Evolutionary conservation across 306 rosid genomes (phyloP), one percentile per base, ranked within the genome.

Genomic region (Biancaea sappan): DNA sequence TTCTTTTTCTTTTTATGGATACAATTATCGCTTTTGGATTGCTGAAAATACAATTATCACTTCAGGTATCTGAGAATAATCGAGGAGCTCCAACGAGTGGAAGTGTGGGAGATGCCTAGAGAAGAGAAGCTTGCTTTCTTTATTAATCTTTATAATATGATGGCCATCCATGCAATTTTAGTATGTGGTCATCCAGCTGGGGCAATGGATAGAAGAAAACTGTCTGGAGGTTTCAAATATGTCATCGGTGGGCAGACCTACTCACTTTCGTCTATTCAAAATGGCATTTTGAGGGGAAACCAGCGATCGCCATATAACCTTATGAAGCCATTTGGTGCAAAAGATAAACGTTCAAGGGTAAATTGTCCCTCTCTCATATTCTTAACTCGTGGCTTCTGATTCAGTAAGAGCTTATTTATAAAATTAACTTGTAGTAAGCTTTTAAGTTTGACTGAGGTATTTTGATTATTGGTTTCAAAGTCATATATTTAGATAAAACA

Each of bases 51-150:
- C 48, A 63, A 50, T 44, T 65, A 14, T 72, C 54, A 52, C 82
- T 83, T 44, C 72, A 94, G 98, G 86, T 94, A 88, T 75, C 70
- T 89, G 90, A 91, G 98, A 90, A 89, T 78, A 69, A 88, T 90
- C 6, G 96, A 89, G 81, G 98, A 91, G 91, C 96, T 94, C 58
- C 97, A 94, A 82, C 84, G 98, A 80, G 98, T 88, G 24, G 93
- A 94, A 84, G 60, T 88, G 64, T 85, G 73, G 64, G 85, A 83
- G 29, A 61, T 86, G 77, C 37, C 91, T 25, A 92, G 97, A 84
- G 98, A 94, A 77, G 96, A 94, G 79, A 91, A 83, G 74, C 94
- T 94, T 68, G 87, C 98, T 54, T 94, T 94, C 90, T 94, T 89
- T 68, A 85, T 94, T 75, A 94, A 94, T 88, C 96, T 94, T 50